Percentiles rank a stretch among this genome's conserved stretches.
These are phyloP conservation scores for Aureobasidium sp. DNA, from an alignment of 2,329 filamentous ascomycete species.

Conservation along the genomic window DNA sequence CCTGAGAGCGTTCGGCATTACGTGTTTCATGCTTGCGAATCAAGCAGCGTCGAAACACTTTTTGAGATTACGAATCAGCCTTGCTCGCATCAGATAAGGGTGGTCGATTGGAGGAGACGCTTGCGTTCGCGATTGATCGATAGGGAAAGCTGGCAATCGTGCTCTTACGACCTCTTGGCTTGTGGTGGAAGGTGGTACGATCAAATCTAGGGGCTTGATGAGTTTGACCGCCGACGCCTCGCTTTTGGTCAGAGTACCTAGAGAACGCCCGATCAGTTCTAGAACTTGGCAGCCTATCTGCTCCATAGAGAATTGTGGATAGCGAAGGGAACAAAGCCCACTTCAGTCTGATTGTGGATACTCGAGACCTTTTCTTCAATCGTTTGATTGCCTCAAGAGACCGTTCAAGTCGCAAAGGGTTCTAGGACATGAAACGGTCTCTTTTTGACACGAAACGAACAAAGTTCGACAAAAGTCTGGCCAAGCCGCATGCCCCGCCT, in stretches of 20 bases:
- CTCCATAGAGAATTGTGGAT: neutral
- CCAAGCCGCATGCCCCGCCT: neutral
- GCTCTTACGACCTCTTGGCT: neutral
- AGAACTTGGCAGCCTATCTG: neutral
- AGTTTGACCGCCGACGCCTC: neutral
- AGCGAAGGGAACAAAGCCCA: neutral
- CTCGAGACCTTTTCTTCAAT: neutral
- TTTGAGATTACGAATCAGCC: neutral
- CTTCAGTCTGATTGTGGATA: neutral
- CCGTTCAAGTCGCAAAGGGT: neutral
- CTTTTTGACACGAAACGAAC: constrained; percentile 8
- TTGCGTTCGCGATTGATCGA: neutral
- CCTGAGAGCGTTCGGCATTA: neutral
- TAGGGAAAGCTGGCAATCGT: neutral
- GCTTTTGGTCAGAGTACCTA: neutral
- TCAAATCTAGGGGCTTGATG: neutral
- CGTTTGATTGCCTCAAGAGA: neutral
- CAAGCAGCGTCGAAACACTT: neutral
- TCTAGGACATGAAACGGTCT: neutral
- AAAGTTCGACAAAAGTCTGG: neutral
- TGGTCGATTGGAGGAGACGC: neutral
- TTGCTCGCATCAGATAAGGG: neutral
- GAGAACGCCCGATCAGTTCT: neutral
- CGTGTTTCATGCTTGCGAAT: constrained; percentile 1
- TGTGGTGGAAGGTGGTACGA: neutral